phyloP scores from a whole-genome alignment of 768 basidiomycete species.

The Solioccasus polychromus region DNA sequence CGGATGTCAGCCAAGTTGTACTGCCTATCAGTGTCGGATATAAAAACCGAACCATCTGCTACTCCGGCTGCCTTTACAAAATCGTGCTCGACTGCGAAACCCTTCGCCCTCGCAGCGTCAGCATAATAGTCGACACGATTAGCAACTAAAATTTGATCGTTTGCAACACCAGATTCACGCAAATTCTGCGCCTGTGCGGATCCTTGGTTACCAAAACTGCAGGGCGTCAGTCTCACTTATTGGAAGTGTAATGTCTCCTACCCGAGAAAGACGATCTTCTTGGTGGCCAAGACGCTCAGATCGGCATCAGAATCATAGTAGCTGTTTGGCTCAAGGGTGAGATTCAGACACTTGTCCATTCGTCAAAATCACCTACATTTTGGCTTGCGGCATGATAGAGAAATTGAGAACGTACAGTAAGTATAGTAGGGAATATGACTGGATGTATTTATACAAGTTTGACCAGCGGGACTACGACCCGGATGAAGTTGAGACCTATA shows the following conservation, averaged over 20 bases:
- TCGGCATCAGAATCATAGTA: constrained; percentile 66
- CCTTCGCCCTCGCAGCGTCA: constrained; percentile 52
- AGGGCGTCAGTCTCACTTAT: background rate
- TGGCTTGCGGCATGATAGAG: constrained; percentile 38
- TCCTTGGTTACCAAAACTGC: constrained; percentile 63
- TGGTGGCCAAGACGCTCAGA: constrained; percentile 42
- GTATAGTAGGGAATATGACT: background rate
- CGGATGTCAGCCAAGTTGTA: background rate
- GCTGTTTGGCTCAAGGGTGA: constrained; percentile 10
- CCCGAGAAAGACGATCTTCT: constrained; percentile 62
- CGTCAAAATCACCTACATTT: constrained; percentile 43
- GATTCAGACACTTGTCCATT: background rate
- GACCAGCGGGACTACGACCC: constrained; percentile 3
- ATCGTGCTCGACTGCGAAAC: constrained; percentile 55
- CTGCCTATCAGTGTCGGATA: background rate
- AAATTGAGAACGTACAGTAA: background rate
- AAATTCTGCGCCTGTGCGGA: constrained; percentile 66
- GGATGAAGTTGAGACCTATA: background rate
- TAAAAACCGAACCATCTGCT: constrained; percentile 57
- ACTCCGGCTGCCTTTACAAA: constrained; percentile 52
- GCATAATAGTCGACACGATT: constrained; percentile 59
- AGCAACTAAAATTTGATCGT: constrained; percentile 58
- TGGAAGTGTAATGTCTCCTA: constrained; percentile 20
- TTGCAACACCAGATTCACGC: constrained; percentile 59
- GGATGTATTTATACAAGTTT: constrained; percentile 3